phyloP scores from a whole-genome alignment of 768 basidiomycete genomes.

The Hericium coralloides region DNA sequence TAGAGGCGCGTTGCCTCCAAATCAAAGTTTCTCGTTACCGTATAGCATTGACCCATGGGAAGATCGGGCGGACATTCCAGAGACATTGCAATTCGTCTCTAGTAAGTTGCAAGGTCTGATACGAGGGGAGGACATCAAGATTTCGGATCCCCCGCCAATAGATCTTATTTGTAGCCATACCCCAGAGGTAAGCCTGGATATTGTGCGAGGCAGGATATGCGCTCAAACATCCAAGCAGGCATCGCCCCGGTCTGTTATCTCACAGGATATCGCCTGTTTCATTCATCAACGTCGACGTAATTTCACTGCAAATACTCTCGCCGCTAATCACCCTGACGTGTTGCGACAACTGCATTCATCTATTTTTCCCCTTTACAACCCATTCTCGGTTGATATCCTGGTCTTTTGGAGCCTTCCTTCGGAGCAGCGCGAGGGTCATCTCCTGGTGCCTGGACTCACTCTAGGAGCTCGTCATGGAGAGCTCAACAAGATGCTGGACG shows the following conservation, averaged over 20 bases:
- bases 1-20: conserved; percentile 37
- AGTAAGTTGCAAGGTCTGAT: conserved; percentile 43
- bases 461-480: conserved; percentile 65
- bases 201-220: neutral
- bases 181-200: conserved; percentile 7
- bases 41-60: conserved; percentile 34
- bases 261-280: conserved; percentile 32
- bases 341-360: conserved; percentile 36
- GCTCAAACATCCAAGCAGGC: conserved; percentile 1
- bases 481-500: conserved; percentile 51
- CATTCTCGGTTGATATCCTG: conserved; percentile 60
- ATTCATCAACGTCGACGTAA: conserved; percentile 44
- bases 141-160: conserved; percentile 15
- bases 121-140: conserved; percentile 27
- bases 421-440: conserved; percentile 51
- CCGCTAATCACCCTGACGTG: conserved; percentile 46
- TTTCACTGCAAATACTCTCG: conserved; percentile 26
- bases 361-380: conserved; percentile 79
- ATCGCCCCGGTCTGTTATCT: conserved; percentile 13
- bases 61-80: conserved; percentile 27
- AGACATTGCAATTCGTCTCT: conserved; percentile 42
- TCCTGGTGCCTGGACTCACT: conserved; percentile 45
- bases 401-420: conserved; percentile 69
- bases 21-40: conserved; percentile 37
- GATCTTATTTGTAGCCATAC: conserved; percentile 14